These are phyloP conservation scores for Xylaria telfairii DNA, from an alignment of 495 filamentous ascomycete genomes.

Conservation along the genomic window DNA sequence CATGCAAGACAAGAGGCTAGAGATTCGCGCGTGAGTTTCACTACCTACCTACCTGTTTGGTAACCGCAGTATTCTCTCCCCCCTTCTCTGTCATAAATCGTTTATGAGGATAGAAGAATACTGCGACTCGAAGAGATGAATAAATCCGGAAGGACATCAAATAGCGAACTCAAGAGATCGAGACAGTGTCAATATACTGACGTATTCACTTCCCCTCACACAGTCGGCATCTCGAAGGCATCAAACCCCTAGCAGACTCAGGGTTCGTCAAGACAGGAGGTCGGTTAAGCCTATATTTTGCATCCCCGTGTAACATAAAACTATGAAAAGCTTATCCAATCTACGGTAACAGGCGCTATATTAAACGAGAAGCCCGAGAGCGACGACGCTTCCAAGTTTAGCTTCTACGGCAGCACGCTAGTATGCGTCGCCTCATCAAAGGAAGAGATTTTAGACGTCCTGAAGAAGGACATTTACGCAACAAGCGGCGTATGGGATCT, in stretches of 20 bases:
- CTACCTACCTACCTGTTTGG: neutral
- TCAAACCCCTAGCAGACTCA: slow-evolving; percentile 50
- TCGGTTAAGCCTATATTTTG: slow-evolving; percentile 28
- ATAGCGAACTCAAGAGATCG: neutral
- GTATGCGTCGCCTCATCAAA: slow-evolving; percentile 65
- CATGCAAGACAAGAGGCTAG: slow-evolving; percentile 68
- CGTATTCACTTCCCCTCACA: neutral
- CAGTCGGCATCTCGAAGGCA: slow-evolving; percentile 63
- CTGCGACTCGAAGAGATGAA: neutral
- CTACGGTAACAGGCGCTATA: slow-evolving; percentile 63
- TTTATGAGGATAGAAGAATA: neutral
- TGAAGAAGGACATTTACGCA: slow-evolving; percentile 77
- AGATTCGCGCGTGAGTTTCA: slow-evolving; percentile 70
- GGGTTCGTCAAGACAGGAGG: slow-evolving; percentile 65
- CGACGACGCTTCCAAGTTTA: slow-evolving; percentile 60
- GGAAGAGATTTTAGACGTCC: slow-evolving; percentile 69
- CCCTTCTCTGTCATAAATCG: neutral
- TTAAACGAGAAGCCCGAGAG: slow-evolving; percentile 70
- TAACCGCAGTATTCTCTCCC: neutral
- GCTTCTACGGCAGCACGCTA: slow-evolving; percentile 74
- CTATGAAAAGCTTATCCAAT: neutral
- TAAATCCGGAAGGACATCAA: neutral
- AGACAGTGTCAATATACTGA: neutral
- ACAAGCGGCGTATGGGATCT: slow-evolving; percentile 81
- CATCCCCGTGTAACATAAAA: neutral